A percentile compares a stretch with the other conserved stretches of the same genome.
These are phyloP conservation scores for Astrephomene gubernaculifera DNA, from an alignment of 139 green algal genomes.

Conservation along the genomic window DNA sequence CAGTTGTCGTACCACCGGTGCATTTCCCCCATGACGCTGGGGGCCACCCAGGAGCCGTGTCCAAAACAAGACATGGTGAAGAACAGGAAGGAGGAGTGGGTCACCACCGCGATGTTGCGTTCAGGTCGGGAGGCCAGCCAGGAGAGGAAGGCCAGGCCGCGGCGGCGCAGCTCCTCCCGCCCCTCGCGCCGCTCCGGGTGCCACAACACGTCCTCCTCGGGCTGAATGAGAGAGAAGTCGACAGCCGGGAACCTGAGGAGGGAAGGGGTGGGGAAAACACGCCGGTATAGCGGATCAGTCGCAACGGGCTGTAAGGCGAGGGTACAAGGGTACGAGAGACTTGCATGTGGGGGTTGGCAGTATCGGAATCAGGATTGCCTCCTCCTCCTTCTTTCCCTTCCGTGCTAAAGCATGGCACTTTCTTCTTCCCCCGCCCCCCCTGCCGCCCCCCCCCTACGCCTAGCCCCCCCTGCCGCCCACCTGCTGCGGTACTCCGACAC, in stretches of 20 bases:
- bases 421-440: background rate
- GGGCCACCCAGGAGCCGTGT: background rate
- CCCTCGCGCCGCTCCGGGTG: slow-evolving; percentile 50
- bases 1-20: slow-evolving; percentile 54
- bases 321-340: too few relatives aligned
- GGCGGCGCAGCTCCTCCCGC: slow-evolving; percentile 53
- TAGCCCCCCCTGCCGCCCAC: background rate
- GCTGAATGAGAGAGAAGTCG: slow-evolving; percentile 65
- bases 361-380: too few relatives aligned
- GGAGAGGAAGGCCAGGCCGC: slow-evolving; percentile 34
- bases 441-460: background rate
- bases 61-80: slow-evolving; percentile 55
- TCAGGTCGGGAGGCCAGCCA: slow-evolving; percentile 52
- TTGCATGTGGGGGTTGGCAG: too few relatives aligned
- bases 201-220: slow-evolving; percentile 65
- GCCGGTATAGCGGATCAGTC: too few relatives aligned
- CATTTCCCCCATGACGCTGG: slow-evolving; percentile 50
- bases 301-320: too few relatives aligned
- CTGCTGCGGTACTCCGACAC: slow-evolving; percentile 21
- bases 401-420: too few relatives aligned
- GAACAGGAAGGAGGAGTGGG: slow-evolving; percentile 63
- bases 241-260: slow-evolving; percentile 48
- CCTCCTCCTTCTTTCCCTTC: too few relatives aligned
- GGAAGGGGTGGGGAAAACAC: background rate
- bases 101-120: slow-evolving; percentile 60